Evolutionary conservation across 208 protist species (phyloP), one percentile per base, ranked within the genome.

Genomic region (Acanthamoeba lenticulata): DNA sequence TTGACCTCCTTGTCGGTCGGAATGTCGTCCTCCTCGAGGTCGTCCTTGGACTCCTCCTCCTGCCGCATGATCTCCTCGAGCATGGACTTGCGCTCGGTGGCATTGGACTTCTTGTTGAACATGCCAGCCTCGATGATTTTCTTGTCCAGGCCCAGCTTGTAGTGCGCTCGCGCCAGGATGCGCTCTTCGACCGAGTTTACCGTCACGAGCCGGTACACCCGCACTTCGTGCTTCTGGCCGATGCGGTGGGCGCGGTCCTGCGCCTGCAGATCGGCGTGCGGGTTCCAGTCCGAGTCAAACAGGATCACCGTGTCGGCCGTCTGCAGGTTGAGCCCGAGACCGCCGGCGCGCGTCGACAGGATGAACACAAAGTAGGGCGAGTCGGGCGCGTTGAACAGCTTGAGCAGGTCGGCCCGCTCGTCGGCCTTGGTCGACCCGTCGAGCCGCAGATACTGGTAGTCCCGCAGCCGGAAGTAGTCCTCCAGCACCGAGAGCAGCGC

Each of bases 251-350:
- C 96, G 55, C 97, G 89, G 85, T 96, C 95, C 90, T 97, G 95
- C 40, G 97, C 97, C 88, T 98, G 97, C 34, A 97, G 94, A 93
- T 98, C 97, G 42, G 93, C 94, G 49, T 97, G 95, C 13, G 97
- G 97, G 88, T 98, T 98, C 96, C 97, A 98, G 90, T 98, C 97
- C 27, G 79, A 94, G 40, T 98, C 97, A 93, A 96, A 98, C 29
- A 97, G 94, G 62, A 98, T 96, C 15, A 98, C 97, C 19, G 97
- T 98, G 77, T 97, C 96, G 2, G 97, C 96, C 17, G 96, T 96
- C 86, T 97, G 96, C 24, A 98, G 47, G 94, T 98, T 98, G 27
- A 98, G 88, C 42, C 97, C 97, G 0, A 97, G 65, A 83, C 97
- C 96, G 90, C 97, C 97, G 19, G 97, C 96, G 72, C 96, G 92